Conservation (phyloP, 2,329 filamentous ascomycete species). For the Colletotrichum cordylinicola region DNA sequence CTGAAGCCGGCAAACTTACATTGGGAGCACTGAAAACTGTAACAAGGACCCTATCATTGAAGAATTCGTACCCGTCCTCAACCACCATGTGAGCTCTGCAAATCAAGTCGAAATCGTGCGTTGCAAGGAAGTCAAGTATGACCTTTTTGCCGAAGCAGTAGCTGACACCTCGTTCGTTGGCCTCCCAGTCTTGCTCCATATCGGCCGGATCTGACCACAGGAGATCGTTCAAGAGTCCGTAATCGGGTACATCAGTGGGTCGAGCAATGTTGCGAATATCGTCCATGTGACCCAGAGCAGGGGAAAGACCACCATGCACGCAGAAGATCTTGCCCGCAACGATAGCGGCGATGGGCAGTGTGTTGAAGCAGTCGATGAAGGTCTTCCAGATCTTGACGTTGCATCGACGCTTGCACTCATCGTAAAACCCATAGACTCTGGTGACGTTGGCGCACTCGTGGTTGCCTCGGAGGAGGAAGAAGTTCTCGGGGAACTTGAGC, state of each 20-base stretch:
- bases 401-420: constrained; percentile 95
- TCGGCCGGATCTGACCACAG: constrained; percentile 98
- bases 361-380: constrained; percentile 96
- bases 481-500: constrained; percentile 96
- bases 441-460: constrained; percentile 98
- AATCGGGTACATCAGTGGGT: constrained; percentile 96
- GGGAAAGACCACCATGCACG: constrained; percentile 93
- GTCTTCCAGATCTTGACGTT: constrained; percentile 99
- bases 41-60: constrained; percentile 91
- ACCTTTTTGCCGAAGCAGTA: constrained; percentile 99
- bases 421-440: constrained; percentile 95
- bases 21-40: constrained; percentile 98
- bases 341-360: constrained; percentile 92
- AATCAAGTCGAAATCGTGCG: constrained; percentile 96
- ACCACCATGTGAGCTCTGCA: constrained; percentile 99
- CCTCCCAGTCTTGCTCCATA: constrained; percentile 98
- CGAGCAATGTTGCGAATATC: constrained; percentile 96
- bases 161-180: constrained; percentile 94
- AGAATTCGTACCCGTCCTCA: constrained; percentile 98
- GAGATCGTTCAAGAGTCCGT: constrained; percentile 92
- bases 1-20: constrained; percentile 61
- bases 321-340: constrained; percentile 98
- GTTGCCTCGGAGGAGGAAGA: constrained; percentile 92
- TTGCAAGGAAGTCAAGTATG: constrained; percentile 92
- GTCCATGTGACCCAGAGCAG: constrained; percentile 94